Percentiles rank a stretch among this genome's conserved stretches.
Evolutionary conservation across 192 early-diverging fungal species (phyloP).

Genomic region (Gigaspora rosea): DNA sequence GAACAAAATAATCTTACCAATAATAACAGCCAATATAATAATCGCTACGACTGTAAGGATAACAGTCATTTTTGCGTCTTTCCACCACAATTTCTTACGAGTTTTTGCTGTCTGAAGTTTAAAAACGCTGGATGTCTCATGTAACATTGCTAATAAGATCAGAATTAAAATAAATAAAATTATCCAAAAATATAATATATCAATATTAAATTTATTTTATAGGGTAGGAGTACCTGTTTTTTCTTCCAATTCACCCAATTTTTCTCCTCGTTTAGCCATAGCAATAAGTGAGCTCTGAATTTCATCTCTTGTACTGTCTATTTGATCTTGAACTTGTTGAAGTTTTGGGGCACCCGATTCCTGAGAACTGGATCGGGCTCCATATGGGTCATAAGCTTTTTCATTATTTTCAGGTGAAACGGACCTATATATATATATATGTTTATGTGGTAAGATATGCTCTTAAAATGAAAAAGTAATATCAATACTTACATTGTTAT

Average conservation of each 20-base stretch:
- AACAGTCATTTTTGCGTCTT: constrained; percentile 21
- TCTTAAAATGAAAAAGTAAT: too few species aligned
- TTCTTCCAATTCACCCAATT: constrained; percentile 8
- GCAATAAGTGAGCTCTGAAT: not conserved
- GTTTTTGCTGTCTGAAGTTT: not conserved
- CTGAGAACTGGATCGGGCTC: not conserved
- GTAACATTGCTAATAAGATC: constrained; percentile 1
- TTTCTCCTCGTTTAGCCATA: constrained; percentile 1
- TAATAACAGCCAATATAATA: not conserved
- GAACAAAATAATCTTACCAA: not conserved
- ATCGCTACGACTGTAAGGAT: not conserved
- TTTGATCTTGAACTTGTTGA: not conserved
- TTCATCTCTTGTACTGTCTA: constrained; percentile 12
- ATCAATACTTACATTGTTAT: too few species aligned
- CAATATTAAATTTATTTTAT: not conserved
- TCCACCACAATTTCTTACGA: constrained; percentile 20
- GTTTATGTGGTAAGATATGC: too few species aligned
- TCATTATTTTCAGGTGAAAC: too few species aligned
- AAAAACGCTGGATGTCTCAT: not conserved
- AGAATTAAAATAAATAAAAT: not conserved
- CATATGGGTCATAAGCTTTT: too few species aligned
- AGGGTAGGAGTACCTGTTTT: not conserved
- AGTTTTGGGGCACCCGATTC: too few species aligned
- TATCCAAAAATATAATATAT: not conserved
- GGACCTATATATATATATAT: too few species aligned